Evolutionary conservation across 768 basidiomycete genomes (phyloP).

Genomic region (Cystoderma amianthinum): DNA sequence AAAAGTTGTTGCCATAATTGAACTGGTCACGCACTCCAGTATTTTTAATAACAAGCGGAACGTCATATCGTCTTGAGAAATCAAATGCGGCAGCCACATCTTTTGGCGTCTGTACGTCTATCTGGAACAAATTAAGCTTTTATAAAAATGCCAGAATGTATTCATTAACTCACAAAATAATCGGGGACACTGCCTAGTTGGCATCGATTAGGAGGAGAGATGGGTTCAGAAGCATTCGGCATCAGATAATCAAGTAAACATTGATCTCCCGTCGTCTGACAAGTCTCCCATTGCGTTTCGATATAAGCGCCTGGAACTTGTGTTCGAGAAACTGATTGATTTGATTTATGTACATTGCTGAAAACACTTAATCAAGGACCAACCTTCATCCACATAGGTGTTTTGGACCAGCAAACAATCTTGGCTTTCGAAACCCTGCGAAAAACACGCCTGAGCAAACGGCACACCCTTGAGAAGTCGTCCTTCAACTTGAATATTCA

Average conservation of each 20-base stretch:
- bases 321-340: slow-evolving; percentile 11
- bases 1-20: background rate
- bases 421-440: slow-evolving; percentile 1
- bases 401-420: slow-evolving; percentile 4
- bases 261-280: slow-evolving; percentile 20
- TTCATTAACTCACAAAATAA: slow-evolving; percentile 16
- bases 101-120: slow-evolving; percentile 29
- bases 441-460: slow-evolving; percentile 9
- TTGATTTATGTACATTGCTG: slow-evolving; percentile 11
- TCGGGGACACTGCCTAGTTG: slow-evolving; percentile 19
- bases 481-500: slow-evolving; percentile 9
- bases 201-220: slow-evolving; percentile 11
- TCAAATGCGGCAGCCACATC: slow-evolving; percentile 38
- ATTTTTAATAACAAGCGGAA: slow-evolving; percentile 44
- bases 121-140: slow-evolving; percentile 10
- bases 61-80: slow-evolving; percentile 28
- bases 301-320: slow-evolving; percentile 5
- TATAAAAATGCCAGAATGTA: slow-evolving; percentile 8
- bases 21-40: slow-evolving; percentile 33
- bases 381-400: background rate
- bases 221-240: slow-evolving; percentile 13
- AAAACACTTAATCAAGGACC: background rate
- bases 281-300: slow-evolving; percentile 32
- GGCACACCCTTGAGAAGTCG: slow-evolving; percentile 8
- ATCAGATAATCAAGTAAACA: slow-evolving; percentile 26